These are phyloP conservation scores for Hypholoma sublateritium DNA, from an alignment of 768 basidiomycete genomes.

Conservation along the genomic window DNA sequence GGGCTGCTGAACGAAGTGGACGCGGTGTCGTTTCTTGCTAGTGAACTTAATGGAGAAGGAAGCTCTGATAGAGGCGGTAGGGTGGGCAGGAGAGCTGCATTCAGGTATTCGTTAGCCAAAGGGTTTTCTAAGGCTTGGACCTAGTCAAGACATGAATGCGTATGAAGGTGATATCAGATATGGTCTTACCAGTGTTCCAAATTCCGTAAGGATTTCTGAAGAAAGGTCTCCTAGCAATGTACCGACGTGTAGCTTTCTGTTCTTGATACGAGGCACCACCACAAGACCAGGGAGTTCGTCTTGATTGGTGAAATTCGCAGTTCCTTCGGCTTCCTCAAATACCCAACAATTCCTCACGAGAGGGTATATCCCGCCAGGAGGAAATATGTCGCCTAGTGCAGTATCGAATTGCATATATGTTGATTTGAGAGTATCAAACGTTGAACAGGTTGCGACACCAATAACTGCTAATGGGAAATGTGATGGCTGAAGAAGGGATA, in stretches of 20 bases:
- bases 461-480: constrained; percentile 87
- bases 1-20: constrained; percentile 42
- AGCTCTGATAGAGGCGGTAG: constrained; percentile 63
- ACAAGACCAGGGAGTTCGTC: constrained; percentile 64
- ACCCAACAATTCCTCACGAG: constrained; percentile 82
- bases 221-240: constrained; percentile 88
- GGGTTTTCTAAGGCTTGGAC: constrained; percentile 79
- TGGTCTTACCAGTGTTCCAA: constrained; percentile 75
- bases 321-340: constrained; percentile 73
- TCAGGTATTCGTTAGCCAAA: constrained; percentile 83
- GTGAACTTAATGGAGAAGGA: constrained; percentile 53
- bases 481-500: constrained; percentile 76
- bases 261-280: constrained; percentile 84
- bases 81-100: constrained; percentile 62
- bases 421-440: constrained; percentile 49
- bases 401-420: constrained; percentile 68
- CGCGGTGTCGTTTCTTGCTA: constrained; percentile 41
- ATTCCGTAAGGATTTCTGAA: constrained; percentile 82
- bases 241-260: constrained; percentile 85
- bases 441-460: constrained; percentile 75
- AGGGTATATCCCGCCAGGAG: constrained; percentile 67
- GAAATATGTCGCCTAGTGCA: constrained; percentile 63
- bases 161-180: background rate
- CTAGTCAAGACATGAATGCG: constrained; percentile 36
- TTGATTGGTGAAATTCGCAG: constrained; percentile 53